Evolutionary conservation across 495 filamentous ascomycete genomes (phyloP).

Genomic region (Rhypophila decipiens): DNA sequence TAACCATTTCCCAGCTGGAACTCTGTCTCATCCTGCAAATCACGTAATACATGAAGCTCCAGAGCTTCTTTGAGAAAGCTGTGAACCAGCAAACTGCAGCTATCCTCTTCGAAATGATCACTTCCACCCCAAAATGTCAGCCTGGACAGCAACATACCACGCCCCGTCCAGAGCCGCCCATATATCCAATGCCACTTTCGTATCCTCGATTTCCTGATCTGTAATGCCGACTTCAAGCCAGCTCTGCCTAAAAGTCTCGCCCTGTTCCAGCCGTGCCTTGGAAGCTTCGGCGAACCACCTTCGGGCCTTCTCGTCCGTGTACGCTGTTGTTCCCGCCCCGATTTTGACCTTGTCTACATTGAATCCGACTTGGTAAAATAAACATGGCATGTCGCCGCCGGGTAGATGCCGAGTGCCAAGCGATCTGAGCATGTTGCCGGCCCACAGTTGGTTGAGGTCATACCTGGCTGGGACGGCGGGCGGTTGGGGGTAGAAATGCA

Average conservation of each 20-base stretch:
- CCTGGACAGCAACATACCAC: slow-evolving; percentile 30
- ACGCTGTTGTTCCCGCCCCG: slow-evolving; percentile 25
- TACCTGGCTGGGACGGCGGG: no score
- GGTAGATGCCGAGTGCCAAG: slow-evolving; percentile 16
- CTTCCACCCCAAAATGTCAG: slow-evolving; percentile 38
- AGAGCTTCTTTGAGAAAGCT: no score
- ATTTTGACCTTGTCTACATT: slow-evolving; percentile 23
- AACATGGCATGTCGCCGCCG: slow-evolving; percentile 22
- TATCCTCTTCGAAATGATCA: no score
- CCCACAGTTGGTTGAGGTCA: slow-evolving; percentile 27
- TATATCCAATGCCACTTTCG: slow-evolving; percentile 17
- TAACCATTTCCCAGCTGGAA: no score
- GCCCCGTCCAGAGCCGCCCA: slow-evolving; percentile 35
- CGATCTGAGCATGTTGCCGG: slow-evolving; percentile 15
- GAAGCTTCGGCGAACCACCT: slow-evolving; percentile 24
- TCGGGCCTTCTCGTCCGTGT: slow-evolving; percentile 20
- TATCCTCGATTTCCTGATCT: slow-evolving; percentile 31
- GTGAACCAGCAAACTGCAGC: no score
- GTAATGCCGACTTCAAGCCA: slow-evolving; percentile 32
- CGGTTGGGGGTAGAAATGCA: slow-evolving; percentile 20
- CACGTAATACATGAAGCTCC: no score
- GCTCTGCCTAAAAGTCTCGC: slow-evolving; percentile 29
- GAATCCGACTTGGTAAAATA: slow-evolving; percentile 28
- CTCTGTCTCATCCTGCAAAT: no score
- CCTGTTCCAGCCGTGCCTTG: slow-evolving; percentile 23